Conservation (phyloP, 805 yeast species). For the Kodamaea restingae region DNA sequence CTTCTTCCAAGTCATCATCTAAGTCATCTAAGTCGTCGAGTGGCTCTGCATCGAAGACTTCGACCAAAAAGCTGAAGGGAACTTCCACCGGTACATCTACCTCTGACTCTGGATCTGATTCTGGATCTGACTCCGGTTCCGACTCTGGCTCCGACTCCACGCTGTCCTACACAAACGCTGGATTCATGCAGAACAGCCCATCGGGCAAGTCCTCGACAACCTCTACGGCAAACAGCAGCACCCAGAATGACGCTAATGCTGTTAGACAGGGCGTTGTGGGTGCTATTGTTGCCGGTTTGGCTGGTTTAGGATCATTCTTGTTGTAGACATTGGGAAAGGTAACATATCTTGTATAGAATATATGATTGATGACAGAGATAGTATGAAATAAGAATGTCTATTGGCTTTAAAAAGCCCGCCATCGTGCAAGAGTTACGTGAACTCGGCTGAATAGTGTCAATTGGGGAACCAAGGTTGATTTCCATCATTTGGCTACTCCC, state of each 20-base stretch:
- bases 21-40: constrained; percentile 12
- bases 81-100: constrained; percentile 7
- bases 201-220: neutral
- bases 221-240: too few species aligned
- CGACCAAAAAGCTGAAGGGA: constrained; percentile 1
- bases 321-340: too few species aligned
- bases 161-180: constrained; percentile 2
- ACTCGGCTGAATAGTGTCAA: too few species aligned
- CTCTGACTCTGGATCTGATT: constrained; percentile 7
- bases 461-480: too few species aligned
- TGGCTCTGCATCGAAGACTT: constrained; percentile 10
- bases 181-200: constrained; percentile 4
- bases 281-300: constrained; percentile 15
- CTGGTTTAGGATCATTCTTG: constrained; percentile 20
- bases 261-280: constrained; percentile 15
- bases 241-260: neutral
- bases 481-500: too few species aligned
- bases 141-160: neutral
- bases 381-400: too few species aligned
- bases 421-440: too few species aligned
- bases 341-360: too few species aligned
- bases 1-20: constrained; percentile 14
- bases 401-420: too few species aligned
- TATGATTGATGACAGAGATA: neutral
- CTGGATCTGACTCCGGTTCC: constrained; percentile 3